Base-by-base conservation (phyloP, 1,284 basidiomycete species). In the Ustilago tritici region DNA sequence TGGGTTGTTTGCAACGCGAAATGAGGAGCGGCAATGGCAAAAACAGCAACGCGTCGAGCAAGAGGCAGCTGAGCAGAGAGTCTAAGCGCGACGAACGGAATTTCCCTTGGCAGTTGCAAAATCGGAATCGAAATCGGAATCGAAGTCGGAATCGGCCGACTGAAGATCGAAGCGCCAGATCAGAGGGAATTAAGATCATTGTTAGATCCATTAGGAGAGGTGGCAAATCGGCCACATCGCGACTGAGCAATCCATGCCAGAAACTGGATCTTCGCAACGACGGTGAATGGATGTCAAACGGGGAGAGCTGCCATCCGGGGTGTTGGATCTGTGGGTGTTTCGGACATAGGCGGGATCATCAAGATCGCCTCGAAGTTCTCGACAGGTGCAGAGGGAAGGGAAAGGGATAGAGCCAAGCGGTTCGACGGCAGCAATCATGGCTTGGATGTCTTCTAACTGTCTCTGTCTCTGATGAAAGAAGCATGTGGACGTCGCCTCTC, bases 261-360 rank as follows among this genome's bases (percentile, higher is more conserved):
- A 34, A 40, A 31, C 43, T 57, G 40, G 28, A 31, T 32, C 56
- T 17, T 23, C n/a, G 17, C 40, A 32, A 60, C 32, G 36, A 65
- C 60, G 36, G 56, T 38, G 49, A 38, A 52, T 55, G 35, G 34
- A 38, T 52, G 63, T 55, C 69, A 52, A 70, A 61, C 50, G 46
- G 57, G 59, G 41, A 28, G 54, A 53, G 19, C 28, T 34, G 23
- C 35, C 40, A 47, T 49, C 55, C 35, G 46, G 3, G 23, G 40
- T 43, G 69, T 58, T 40, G 54, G 57, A 56, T 61, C 53, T 61
- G 64, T 57, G 50, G 32, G 12, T 58, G 64, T 65, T 61, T 66
- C 69, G 69, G 69, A 71, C 69, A 59, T 71, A 66, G 60, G 64
- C 69, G 69, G 69, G 50, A 8, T 10, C 55, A 14, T 35, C 35